Base-by-base conservation (phyloP, 768 basidiomycete species). In the Trametes gibbosa region DNA sequence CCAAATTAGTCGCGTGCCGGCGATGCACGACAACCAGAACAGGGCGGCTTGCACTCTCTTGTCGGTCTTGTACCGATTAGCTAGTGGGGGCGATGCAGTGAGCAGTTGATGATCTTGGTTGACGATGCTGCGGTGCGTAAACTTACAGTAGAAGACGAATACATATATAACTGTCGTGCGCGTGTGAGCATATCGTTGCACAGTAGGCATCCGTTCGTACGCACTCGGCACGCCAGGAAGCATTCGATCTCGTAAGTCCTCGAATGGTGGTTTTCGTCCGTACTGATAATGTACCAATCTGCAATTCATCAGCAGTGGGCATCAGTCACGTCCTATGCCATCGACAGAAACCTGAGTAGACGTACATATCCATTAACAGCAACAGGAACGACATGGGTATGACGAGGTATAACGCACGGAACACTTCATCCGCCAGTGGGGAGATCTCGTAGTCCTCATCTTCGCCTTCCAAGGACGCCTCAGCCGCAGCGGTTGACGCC, bases 311-410 rank as follows among this genome's bases (percentile, higher is more conserved):
- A 9, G 1, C 24, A 17, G 29, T 10, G 29, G 10, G 10, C 29
- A 10, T 32, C 10, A 32, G 10, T 5, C 29, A 32, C 29, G 29
- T 32, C 29, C 29, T 32, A 4, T 32, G 29, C 29, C 4, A 10
- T 32, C 4, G 5, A 32, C 10, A 10, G 29, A 10, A 10, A 32
- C 4, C 5, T 32, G 12, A 21, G 21, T n/a, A 16, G 1, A 75
- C 89, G 66, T 69, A 94, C 92, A 93, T 89, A 68, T 92, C 86
- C 89, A 94, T 91, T 76, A 92, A 74, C 16, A 92, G 66, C 39
- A 92, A 76, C 50, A 92, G 74, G 68, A 86, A 92, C 2, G 83
- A 83, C 65, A 89, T 83, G 0, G 92, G 92, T 34, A 89, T 85
- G 55, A 92, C 81, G 53, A 87, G 73, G 19, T 88, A 70, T 17